A percentile compares a stretch with the other conserved stretches of the same genome.
phyloP scores from a whole-genome alignment of 2,329 filamentous ascomycete species.

The Fusarium anthophilum region DNA sequence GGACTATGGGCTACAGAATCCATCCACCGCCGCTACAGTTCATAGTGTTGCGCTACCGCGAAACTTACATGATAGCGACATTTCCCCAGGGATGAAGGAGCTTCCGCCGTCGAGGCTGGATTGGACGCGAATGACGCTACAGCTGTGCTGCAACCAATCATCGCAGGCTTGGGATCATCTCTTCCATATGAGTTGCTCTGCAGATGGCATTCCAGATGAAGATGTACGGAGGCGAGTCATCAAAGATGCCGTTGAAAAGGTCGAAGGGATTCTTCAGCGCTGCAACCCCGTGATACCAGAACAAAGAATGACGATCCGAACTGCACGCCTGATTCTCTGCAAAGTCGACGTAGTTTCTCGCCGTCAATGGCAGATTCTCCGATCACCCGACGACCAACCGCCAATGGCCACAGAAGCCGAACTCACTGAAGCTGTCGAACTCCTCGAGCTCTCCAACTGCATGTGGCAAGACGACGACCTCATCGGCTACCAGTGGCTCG shows the following conservation, averaged over 20 bases:
- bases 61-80: slow-evolving; percentile 64
- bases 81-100: slow-evolving; percentile 58
- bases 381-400: slow-evolving; percentile 25
- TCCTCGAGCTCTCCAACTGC: slow-evolving; percentile 46
- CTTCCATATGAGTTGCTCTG: slow-evolving; percentile 31
- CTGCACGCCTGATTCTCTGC: slow-evolving; percentile 43
- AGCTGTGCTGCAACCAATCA: slow-evolving; percentile 62
- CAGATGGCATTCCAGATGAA: slow-evolving; percentile 23
- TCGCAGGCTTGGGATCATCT: slow-evolving; percentile 43
- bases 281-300: slow-evolving; percentile 64
- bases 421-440: slow-evolving; percentile 46
- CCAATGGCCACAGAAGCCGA: slow-evolving; percentile 45
- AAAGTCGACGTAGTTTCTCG: slow-evolving; percentile 62
- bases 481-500: slow-evolving; percentile 50
- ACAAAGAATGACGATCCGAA: slow-evolving; percentile 44
- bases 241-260: not conserved
- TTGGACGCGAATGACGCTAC: slow-evolving; percentile 68
- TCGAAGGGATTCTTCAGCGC: slow-evolving; percentile 38
- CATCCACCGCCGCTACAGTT: not conserved
- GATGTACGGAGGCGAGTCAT: slow-evolving; percentile 54
- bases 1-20: slow-evolving; percentile 59
- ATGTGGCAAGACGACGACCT: slow-evolving; percentile 51
- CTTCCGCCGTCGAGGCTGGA: slow-evolving; percentile 58
- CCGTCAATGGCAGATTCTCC: slow-evolving; percentile 46
- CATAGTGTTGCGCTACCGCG: slow-evolving; percentile 61